Percentiles rank a stretch among this genome's conserved stretches.
These are phyloP conservation scores for Rhizopus sp. DNA, from an alignment of 371 early-diverging fungal species.

Conservation along the genomic window DNA sequence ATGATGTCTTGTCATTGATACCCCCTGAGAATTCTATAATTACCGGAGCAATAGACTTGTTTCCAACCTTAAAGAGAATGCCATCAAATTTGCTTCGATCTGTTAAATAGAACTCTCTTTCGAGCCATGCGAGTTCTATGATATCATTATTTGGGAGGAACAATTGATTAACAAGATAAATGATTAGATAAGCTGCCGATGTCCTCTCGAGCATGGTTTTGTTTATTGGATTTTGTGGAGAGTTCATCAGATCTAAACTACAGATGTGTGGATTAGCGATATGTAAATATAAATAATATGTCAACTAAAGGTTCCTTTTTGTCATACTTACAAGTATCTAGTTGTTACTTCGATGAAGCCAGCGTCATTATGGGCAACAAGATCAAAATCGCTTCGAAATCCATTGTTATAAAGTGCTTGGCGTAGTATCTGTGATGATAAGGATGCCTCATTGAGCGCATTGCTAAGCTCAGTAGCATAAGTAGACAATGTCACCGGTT, in stretches of 20 bases:
- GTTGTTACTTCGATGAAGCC: conserved; percentile 15
- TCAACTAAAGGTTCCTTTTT: conserved; percentile 12
- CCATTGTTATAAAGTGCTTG: conserved; percentile 14
- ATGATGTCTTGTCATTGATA: conserved; percentile 7
- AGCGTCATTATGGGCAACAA: conserved; percentile 15
- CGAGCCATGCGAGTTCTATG: conserved; percentile 12
- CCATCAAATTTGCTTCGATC: conserved; percentile 14
- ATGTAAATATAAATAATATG: too few species aligned
- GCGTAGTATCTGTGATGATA: conserved; percentile 10
- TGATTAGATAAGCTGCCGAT: conserved; percentile 6
- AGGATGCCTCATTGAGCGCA: conserved; percentile 5
- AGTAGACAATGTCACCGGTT: neutral
- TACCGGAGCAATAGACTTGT: neutral
- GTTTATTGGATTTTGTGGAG: conserved; percentile 7
- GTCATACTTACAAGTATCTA: conserved; percentile 18
- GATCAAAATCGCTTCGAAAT: conserved; percentile 14
- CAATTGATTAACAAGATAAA: conserved; percentile 11
- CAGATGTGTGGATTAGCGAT: conserved; percentile 7
- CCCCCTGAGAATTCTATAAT: conserved; percentile 14
- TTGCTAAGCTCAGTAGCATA: conserved; percentile 2
- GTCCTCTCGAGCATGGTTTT: conserved; percentile 7
- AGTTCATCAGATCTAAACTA: conserved; percentile 10
- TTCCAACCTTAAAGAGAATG: conserved; percentile 4
- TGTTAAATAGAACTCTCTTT: conserved; percentile 13
- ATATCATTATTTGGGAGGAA: conserved; percentile 11